Percentiles rank a stretch among this genome's conserved stretches.
These are phyloP conservation scores for Solanum peruvianum DNA, from an alignment of 257 asterid species.

Conservation along the genomic window DNA sequence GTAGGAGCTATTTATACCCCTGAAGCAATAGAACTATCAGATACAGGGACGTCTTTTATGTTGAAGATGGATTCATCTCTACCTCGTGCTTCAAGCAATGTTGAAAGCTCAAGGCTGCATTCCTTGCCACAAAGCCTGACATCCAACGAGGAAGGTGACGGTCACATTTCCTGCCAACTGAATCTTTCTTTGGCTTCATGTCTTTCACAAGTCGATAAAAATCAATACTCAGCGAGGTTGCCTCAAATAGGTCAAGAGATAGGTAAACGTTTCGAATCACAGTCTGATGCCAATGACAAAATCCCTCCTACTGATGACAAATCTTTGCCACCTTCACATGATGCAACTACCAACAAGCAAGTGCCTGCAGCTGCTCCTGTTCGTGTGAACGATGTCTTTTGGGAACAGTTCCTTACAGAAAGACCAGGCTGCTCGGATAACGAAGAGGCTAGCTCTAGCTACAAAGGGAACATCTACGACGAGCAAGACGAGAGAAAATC, in stretches of 20 bases:
- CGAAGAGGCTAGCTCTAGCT: conserved; percentile 65
- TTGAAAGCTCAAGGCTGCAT: conserved; percentile 30
- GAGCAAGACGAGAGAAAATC: conserved; percentile 40
- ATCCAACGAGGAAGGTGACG: conserved; percentile 48
- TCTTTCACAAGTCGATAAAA: conserved; percentile 35
- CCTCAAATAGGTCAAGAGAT: conserved; percentile 23
- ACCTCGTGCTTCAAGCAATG: conserved; percentile 17
- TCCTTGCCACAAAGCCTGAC: conserved; percentile 27
- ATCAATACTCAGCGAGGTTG: conserved; percentile 16
- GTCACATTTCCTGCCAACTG: conserved; percentile 52
- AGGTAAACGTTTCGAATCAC: conserved; percentile 11
- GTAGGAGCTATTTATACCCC: conserved; percentile 26
- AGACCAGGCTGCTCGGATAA: conserved; percentile 72
- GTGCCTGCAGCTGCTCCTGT: conserved; percentile 24
- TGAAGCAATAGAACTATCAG: conserved; percentile 71
- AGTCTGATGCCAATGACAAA: conserved; percentile 6
- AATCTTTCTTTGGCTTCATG: conserved; percentile 80
- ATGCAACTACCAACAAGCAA: conserved; percentile 19
- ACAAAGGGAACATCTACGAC: conserved; percentile 21
- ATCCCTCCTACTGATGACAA: conserved; percentile 12
- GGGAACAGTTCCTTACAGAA: conserved; percentile 93
- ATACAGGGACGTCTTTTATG: conserved; percentile 56
- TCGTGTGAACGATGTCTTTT: conserved; percentile 76
- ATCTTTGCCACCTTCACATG: conserved; percentile 18
- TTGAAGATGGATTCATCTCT: conserved; percentile 44